Base-by-base conservation (phyloP, 1,284 basidiomycete species). In the Naganishia sp. region DNA sequence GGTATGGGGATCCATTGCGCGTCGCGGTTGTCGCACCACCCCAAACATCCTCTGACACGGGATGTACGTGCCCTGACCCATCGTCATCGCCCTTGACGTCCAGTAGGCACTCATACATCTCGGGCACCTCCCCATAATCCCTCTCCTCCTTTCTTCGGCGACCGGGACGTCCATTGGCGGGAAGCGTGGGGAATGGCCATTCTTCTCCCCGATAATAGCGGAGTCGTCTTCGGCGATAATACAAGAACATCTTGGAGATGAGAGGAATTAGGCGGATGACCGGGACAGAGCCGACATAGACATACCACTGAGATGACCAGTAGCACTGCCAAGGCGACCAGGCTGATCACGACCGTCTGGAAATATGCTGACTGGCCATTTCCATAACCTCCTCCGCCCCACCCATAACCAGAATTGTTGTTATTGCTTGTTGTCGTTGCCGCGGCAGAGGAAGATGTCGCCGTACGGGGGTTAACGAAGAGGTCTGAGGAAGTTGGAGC, bases 261-360 rank as follows among this genome's bases (percentile, higher is more conserved):
- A 15, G 41, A 43, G 28, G 15, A 47, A 25, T 32, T 42, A 39
- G 5, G 10, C 3, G 35, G 2, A 17, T 31, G 25, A 6, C 10
- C 28, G 0, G 45, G 18, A 31, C 17, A 23, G 23, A 28, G 21
- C 35, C 35, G 35, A 39, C 35, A 39, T 0, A 51, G 21, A 63
- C 68, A 53, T 28, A 66, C 68, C 39, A 64, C 60, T 1, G 60
- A 63, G 21, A 69, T 63, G 18, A 69, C 54, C 60, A 69, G 35
- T 15, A 69, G 39, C 35, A 66, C 50, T 5, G 65, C 64, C 50
- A 69, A 46, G 17, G 68, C 68, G 9, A 69, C 68, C 50, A 69
- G 45, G 60, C 65, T 66, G 55, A 69, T 69, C n/a, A 69, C 50
- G 9, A 69, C 65, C 41, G 64, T 66, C 39, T 69, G 68, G 45